Evolutionary conservation across 2,329 filamentous ascomycete species (phyloP), one percentile per base, ranked within the genome.

Genomic region (Helotiales sp.): DNA sequence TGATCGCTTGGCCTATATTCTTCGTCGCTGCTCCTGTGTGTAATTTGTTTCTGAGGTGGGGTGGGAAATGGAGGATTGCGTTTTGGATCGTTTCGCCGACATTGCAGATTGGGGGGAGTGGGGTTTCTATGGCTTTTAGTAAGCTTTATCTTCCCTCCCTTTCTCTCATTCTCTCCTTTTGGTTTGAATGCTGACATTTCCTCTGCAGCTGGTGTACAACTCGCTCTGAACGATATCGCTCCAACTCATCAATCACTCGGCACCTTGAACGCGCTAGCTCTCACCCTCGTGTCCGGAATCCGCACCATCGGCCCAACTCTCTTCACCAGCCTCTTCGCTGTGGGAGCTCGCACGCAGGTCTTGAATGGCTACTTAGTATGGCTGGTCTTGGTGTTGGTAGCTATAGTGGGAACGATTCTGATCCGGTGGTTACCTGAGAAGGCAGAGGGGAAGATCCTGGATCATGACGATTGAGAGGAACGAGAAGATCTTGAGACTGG

Each of bases 191-290:
- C 8, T 40, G 3, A 40, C 17, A 40, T 22, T 5, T 49, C 91
- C 90, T 77, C 80, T 1, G 89, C 88, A 68, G 92, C 88, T 0
- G 85, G 79, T 1, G 80, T 87, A 0, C 89, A 93, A 75, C 83
- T 93, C 8, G 84, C 85, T 0, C 69, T 93, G 30, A 93, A 93
- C 71, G 88, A 93, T 57, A 82, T 89, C 2, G 80, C 86, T 0
- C 90, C 90, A 0, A 83, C 79, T 9, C 80, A 83, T 1, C 76
- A 78, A 40, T 81, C 84, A 0, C 75, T 93, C 9, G 89, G 87
- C 0, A 91, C 84, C 0, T 74, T 95, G 27, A 93, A 93, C 65
- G 86, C 87, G 0, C 65, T 91, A 1, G 81, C 83, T 0, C 75
- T 93, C 57, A 87, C 88, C 0, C 67, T 84, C 0, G 73, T 77